phyloP scores from a whole-genome alignment of 257 asterid species.

The Capsicum rhomboideum region DNA sequence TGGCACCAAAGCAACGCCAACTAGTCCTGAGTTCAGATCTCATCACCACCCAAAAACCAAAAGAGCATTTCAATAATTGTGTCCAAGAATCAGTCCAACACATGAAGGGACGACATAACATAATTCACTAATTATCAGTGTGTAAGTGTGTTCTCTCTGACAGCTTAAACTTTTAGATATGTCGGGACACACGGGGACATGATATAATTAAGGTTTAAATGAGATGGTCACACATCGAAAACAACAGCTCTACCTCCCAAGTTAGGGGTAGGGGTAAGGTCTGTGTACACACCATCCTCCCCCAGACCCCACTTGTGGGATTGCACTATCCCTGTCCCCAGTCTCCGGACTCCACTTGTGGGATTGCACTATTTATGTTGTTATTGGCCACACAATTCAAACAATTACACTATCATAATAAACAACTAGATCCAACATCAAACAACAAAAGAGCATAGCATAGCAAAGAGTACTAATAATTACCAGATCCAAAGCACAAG shows the following conservation, averaged over 20 bases:
- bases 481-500: conserved; percentile 95
- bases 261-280: too few species aligned
- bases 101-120: neutral
- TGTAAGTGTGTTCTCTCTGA: neutral
- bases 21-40: neutral
- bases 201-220: neutral
- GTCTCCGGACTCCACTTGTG: too few species aligned
- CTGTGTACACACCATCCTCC: too few species aligned
- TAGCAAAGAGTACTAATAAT: neutral
- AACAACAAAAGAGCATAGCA: neutral
- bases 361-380: too few species aligned
- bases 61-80: neutral
- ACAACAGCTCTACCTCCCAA: too few species aligned
- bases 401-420: neutral
- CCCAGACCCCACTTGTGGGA: too few species aligned
- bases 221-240: too few species aligned
- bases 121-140: neutral
- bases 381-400: neutral
- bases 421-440: neutral
- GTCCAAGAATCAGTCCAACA: neutral
- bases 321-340: too few species aligned
- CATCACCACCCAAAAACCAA: neutral
- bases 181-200: neutral
- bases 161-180: too few species aligned
- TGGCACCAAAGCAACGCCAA: neutral